Percentiles rank a stretch among this genome's conserved stretches.
Evolutionary conservation across 2,329 filamentous ascomycete species (phyloP).

Genomic region (Mycosphaerelloides madeirae): DNA sequence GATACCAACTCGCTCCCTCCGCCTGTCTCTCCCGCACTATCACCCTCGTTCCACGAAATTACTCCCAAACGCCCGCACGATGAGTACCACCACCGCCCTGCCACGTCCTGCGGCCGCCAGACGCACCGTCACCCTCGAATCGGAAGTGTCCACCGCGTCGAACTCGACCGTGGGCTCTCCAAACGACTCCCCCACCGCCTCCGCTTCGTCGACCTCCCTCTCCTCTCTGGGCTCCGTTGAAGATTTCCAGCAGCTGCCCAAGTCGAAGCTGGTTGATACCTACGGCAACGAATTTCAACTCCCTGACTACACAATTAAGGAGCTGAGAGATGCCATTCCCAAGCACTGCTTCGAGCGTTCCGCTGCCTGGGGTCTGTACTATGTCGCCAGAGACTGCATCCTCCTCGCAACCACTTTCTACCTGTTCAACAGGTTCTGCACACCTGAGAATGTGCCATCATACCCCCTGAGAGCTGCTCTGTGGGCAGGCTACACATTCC

Average conservation of each 20-base stretch:
- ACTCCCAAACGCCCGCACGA: conserved; percentile 15
- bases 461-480: conserved; percentile 60
- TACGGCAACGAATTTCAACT: conserved; percentile 93
- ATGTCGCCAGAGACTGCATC: conserved; percentile 77
- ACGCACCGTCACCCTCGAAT: conserved; percentile 49
- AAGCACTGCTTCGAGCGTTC: conserved; percentile 96
- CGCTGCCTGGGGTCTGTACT: conserved; percentile 66
- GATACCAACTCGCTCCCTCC: too few species aligned
- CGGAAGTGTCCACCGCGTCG: conserved; percentile 47
- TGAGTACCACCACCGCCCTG: conserved; percentile 52
- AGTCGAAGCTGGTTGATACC: conserved; percentile 70
- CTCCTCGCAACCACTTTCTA: conserved; percentile 74
- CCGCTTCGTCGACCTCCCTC: conserved; percentile 81
- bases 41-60: not conserved
- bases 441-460: conserved; percentile 74
- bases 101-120: conserved; percentile 43
- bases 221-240: conserved; percentile 74
- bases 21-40: too few species aligned
- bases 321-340: conserved; percentile 94
- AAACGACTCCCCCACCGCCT: conserved; percentile 55
- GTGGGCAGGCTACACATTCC: conserved; percentile 66
- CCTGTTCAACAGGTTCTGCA: conserved; percentile 84
- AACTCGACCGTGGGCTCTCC: conserved; percentile 54
- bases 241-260: conserved; percentile 46
- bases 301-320: conserved; percentile 94